Base-by-base conservation (phyloP, 2,329 filamentous ascomycete species). In the Fusarium nodosum region DNA sequence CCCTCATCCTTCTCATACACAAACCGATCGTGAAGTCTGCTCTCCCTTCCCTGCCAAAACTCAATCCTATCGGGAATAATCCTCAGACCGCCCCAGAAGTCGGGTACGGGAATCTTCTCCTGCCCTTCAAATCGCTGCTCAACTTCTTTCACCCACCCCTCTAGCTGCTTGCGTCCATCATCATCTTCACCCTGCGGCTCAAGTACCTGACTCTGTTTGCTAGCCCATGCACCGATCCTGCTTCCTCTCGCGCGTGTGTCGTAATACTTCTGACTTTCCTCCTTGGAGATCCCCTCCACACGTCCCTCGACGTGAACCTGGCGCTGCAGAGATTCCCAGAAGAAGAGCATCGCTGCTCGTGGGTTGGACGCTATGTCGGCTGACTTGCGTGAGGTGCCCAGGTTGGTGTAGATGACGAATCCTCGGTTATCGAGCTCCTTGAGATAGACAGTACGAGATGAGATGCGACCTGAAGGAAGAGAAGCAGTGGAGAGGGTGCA, bases 1-100 rank as follows among this genome's bases (percentile, higher is more conserved):
- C 82, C 83, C 54, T 82, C 83, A 51, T 87, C 85, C 77, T 87
- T 89, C 58, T 89, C 88, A 81, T 97, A 98, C 66, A 90, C 87
- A 78, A 99, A 98, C 26, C 96, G 91, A 84, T 99, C 96, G 81
- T 99, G 96, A 79, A 99, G 82, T 63, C 96, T 86, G 81, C 91
- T 97, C 77, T 93, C 87, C 74, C 96, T 87, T 4, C 96, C 96
- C 84, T 97, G 94, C 89, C 96, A 99, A 79, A 99, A 99, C 85
- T 99, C 96, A 50, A 99, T 86, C 73, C 89, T 88, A 76, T 94
- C 91, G 1, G 96, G 95, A 68, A 94, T 86, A 64, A 99, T 87
- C 73, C 95, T 89, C 78, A 97, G 78, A 0, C 96, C 96, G 31
- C 96, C 96, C 96, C 96, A 99, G 78, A 97, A 97, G 12, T 92